These are phyloP conservation scores for Lipomyces yamanashiensis DNA, from an alignment of 805 yeast genomes.

Conservation along the genomic window DNA sequence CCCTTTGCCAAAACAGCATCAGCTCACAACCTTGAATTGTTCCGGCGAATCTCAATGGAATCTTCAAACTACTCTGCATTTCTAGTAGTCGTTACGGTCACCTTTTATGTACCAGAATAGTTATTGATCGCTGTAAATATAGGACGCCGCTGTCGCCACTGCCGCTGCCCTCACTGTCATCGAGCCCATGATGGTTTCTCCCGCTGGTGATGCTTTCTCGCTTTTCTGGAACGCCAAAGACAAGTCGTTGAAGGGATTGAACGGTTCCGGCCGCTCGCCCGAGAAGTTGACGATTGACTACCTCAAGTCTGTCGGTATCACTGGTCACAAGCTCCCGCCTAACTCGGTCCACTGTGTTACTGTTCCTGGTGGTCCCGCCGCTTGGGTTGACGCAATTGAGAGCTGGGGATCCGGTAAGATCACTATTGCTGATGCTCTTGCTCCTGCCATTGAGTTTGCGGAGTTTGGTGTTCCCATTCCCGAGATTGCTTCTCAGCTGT, in stretches of 20 bases:
- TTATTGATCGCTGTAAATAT: background rate
- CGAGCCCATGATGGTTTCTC: conserved; percentile 50
- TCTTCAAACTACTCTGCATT: no score
- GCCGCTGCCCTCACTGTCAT: conserved; percentile 47
- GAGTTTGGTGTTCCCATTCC: conserved; percentile 69
- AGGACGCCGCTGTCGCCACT: conserved; percentile 51
- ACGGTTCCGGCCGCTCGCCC: conserved; percentile 79
- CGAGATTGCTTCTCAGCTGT: conserved; percentile 58
- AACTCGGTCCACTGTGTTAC: conserved; percentile 64
- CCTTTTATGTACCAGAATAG: no score
- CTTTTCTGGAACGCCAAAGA: conserved; percentile 58
- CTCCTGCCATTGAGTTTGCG: conserved; percentile 72
- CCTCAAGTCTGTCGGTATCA: conserved; percentile 52
- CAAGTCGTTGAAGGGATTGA: conserved; percentile 64
- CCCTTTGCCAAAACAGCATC: no score
- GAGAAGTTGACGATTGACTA: conserved; percentile 54
- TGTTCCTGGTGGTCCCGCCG: conserved; percentile 82
- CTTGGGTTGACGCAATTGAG: conserved; percentile 72
- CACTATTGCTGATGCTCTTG: conserved; percentile 58
- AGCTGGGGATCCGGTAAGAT: conserved; percentile 76
- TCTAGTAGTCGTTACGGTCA: no score
- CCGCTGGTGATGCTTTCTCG: conserved; percentile 57
- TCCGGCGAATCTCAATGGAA: no score
- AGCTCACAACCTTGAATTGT: no score
- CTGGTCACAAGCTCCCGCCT: conserved; percentile 55